phyloP scores from a whole-genome alignment of 73 alveolate species.

The Paramecium pentaurelia region DNA sequence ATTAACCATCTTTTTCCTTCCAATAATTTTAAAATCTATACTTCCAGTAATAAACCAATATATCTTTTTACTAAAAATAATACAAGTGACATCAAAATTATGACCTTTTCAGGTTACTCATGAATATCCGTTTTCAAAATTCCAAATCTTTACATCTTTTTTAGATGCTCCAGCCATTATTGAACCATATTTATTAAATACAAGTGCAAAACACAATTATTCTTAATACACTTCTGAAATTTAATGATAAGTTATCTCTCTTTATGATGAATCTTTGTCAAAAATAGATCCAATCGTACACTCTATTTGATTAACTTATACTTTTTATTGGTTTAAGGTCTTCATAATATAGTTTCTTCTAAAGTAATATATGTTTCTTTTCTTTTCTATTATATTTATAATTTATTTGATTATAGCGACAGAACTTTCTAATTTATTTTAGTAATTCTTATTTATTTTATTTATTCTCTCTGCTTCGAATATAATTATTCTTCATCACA shows the following conservation, averaged over 20 bases:
- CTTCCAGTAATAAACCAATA: neutral
- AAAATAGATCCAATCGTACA: too few relatives aligned
- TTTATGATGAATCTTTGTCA: neutral
- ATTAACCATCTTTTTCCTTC: neutral
- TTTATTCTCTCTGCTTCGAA: neutral
- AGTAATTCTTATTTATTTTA: too few relatives aligned
- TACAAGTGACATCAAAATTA: neutral
- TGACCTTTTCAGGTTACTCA: neutral
- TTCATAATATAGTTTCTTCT: neutral
- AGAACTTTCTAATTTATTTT: neutral
- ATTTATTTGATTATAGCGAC: neutral
- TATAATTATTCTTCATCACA: neutral
- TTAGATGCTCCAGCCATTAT: neutral
- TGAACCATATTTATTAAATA: neutral
- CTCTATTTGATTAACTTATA: too few relatives aligned
- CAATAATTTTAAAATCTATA: neutral
- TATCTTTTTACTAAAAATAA: neutral
- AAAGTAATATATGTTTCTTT: too few relatives aligned
- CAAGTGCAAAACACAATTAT: neutral
- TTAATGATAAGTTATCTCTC: neutral
- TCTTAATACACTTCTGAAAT: neutral
- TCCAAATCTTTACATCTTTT: neutral
- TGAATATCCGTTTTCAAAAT: neutral
- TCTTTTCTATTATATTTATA: neutral
- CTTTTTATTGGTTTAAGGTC: neutral